Conservation (phyloP, 495 filamentous ascomycete species). For the Trichoderma reesei region DNA sequence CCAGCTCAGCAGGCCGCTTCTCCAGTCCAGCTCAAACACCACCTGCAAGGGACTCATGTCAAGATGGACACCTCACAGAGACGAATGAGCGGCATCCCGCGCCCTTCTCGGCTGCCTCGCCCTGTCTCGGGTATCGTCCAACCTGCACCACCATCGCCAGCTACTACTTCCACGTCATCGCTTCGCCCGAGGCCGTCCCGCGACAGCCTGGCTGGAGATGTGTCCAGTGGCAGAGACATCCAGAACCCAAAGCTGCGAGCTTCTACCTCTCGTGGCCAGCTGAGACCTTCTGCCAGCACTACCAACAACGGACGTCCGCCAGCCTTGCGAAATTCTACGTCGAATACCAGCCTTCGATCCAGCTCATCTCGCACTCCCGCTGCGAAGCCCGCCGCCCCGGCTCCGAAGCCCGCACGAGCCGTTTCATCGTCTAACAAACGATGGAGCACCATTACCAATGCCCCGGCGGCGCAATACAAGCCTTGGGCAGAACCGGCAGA, state of each 20-base stretch:
- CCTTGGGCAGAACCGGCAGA: not conserved
- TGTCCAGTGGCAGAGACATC: constrained; percentile 11
- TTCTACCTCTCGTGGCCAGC: constrained; percentile 32
- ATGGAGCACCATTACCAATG: constrained; percentile 5
- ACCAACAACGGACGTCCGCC: constrained; percentile 7
- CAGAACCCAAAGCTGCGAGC: constrained; percentile 34
- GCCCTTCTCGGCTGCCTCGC: constrained; percentile 10
- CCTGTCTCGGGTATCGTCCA: constrained; percentile 2
- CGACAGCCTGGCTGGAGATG: constrained; percentile 17
- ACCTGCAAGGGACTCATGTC: not conserved
- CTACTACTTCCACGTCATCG: constrained; percentile 9
- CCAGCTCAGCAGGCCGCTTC: not conserved
- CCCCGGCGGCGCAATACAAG: not conserved
- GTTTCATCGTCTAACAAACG: not conserved
- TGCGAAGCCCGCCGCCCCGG: not conserved
- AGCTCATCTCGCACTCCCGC: constrained; percentile 15
- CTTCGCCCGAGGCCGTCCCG: constrained; percentile 22
- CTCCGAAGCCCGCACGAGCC: not conserved
- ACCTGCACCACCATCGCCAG: not conserved
- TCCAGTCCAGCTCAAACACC: not conserved
- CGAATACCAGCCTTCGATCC: constrained; percentile 9
- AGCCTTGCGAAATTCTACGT: constrained; percentile 11
- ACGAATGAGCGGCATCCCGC: constrained; percentile 10
- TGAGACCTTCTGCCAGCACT: constrained; percentile 18
- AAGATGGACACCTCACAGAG: constrained; percentile 4